Base-by-base conservation (phyloP, 495 filamentous ascomycete genomes). In the Penicillium bovifimosum region DNA sequence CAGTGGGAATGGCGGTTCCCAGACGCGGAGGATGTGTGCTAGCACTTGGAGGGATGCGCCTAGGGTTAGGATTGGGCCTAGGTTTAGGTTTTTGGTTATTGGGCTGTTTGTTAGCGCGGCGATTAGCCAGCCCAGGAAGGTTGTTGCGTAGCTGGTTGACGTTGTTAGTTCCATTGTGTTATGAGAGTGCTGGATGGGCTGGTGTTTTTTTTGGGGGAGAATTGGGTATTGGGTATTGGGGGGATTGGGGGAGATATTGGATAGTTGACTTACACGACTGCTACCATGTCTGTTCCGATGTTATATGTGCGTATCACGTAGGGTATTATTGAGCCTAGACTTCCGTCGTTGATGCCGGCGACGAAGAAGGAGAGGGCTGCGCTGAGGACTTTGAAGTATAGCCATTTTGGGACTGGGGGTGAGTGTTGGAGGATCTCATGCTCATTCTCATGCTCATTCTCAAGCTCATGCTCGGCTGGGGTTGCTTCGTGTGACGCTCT, bases 261-360 rank as follows among this genome's bases (percentile, higher is more conserved):
- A 41, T 7, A 59, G n/a, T n/a, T n/a, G n/a, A n/a, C 55, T 61
- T 43, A 63, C 60, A 63, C 28, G 9, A 61, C 41, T 11, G 55
- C 43, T n/a, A 65, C 57, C 55, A 62, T 59, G 16, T 73, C 70
- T 1, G 77, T 79, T 14, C 66, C 70, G 27, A 81, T 72, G 2
- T 60, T 36, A 50, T 80, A 81, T 13, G 60, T 62, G 3, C 69
- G 61, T 13, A 80, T 64, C n/a, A 82, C 65, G 59, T 83, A 79
- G 0, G 79, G 79, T 33, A 81, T 74, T 14, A 83, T 46, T 0
- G 79, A 68, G 3, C 79, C 79, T 3, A 81, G 61, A 59, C 71
- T 76, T 35, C 79, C 79, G 56, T 81, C 79, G 29, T 68, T 68
- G 45, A 64, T 42, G 0, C 61, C 65, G 4, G 63, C 65, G n/a